Base-by-base conservation (phyloP, 2,329 filamentous ascomycete species). In the Venturia oleaginea region DNA sequence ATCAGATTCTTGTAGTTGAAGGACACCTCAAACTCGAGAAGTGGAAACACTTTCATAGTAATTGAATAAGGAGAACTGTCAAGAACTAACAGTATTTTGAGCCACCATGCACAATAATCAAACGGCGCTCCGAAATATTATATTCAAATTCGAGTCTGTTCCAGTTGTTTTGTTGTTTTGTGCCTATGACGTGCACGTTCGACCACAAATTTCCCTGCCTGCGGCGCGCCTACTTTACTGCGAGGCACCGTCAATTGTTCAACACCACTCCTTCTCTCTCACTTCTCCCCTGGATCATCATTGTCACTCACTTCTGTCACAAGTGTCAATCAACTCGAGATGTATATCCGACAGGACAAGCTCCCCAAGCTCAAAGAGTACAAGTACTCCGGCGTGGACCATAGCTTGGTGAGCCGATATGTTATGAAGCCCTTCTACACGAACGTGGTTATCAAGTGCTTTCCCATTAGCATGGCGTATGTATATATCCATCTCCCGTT, bases 371-470 rank as follows among this genome's bases (percentile, higher is more conserved):
- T 99, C 71, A 90, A 90, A 77, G 84, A 92, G 77, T 99, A 99
- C 86, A 94, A 96, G 78, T 99, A 99, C 83, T 91, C 89, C 48
- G 85, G 86, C 65, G 90, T 97, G 71, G 94, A 99, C 78, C 90
- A 90, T 76, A 96, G 92, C 66, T 81, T 97, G 67, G 82, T 91
- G 48, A 97, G 92, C 68, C 90, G 88, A 76, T 97, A 97, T 80
- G 85, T 99, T 68, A 81, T 99, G 72, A 97, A 99, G 82, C 94
- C 94, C 8, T 99, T 97, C 79, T 99, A 97, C 82, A 95, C 87
- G 72, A 88, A 96, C 78, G 83, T 94, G 69, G 93, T 96, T 72
- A 96, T 99, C 80, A 87, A 93, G 68, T 89, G 88, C 78, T 97
- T 99, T 75, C 94, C 94, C 55, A 90, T 96, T 86, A 89, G 83